Evolutionary conservation across 179 eudicot species (phyloP), one percentile per base, ranked within the genome.

Genomic region (Gypsophila paniculata): DNA sequence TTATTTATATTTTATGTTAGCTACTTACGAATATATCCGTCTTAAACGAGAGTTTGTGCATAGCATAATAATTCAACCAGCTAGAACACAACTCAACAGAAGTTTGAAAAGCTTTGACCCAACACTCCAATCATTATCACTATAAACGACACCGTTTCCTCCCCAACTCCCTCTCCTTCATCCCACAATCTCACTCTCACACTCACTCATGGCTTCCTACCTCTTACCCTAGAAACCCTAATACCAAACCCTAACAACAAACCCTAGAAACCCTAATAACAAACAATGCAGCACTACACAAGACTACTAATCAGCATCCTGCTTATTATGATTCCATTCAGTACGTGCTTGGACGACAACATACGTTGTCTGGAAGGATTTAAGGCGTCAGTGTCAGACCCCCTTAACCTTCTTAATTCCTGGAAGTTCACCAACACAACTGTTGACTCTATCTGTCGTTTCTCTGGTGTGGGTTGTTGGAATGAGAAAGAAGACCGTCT

Each of bases 401-500:
- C 96, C 0, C 12, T 55, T 0, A 63, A 75, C 3, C 49, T 17
- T 5, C 85, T 93, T 15, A n/a, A 9, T 38, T 69, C 79, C 0
- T 93, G 98, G 98, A 39, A 14, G 55, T 89, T 91, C 75, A 0
- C 74, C 49, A 85, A 86, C 85, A 71, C 73, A 0, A 59, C 97
- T 0, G 86, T 76, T n/a, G 86, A 77, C 0, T 80, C 78, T 72
- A 81, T 93, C 71, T 91, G 98, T 80, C 61, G 62, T 8, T 83
- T 86, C 64, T 70, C 75, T 19, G 96, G 91, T 0, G 96, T 88
- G 0, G 23, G 86, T 0, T 91, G 98, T 71, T 92, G 96, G 96
- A 90, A 90, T 58, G 87, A 87, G 44, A 83, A 76, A 25, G 92
- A 92, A 61, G 90, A 92, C 49, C 90, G 95, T 1, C 75, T 92